phyloP scores from a whole-genome alignment of 108 stramenopile genomes.

The Skeletonema marinoi region DNA sequence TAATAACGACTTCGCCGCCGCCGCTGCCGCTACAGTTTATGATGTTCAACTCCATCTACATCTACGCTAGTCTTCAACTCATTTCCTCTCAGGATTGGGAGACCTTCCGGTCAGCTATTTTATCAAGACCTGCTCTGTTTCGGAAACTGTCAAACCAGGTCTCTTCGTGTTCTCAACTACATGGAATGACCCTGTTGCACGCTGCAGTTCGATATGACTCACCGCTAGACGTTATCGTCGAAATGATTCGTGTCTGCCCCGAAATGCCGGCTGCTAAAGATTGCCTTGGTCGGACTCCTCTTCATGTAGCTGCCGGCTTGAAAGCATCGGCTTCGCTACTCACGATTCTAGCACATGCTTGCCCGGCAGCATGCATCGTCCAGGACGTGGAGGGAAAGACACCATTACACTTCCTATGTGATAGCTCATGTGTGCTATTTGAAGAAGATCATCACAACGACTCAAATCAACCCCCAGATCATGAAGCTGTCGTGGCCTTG shows the following conservation, averaged over 20 bases:
- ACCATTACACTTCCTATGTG: conserved; percentile 65
- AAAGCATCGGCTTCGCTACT: conserved; percentile 57
- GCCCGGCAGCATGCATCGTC: conserved; percentile 54
- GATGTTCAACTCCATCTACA: too few species aligned
- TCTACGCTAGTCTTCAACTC: too few species aligned
- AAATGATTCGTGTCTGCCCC: conserved; percentile 58
- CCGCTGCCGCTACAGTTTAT: too few species aligned
- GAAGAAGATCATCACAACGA: neutral
- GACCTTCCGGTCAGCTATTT: too few species aligned
- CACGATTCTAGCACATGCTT: conserved; percentile 50
- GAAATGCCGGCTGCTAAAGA: conserved; percentile 60
- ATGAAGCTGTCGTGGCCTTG: neutral
- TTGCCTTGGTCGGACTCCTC: conserved; percentile 62
- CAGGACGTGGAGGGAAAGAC: conserved; percentile 67
- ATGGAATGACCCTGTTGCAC: conserved; percentile 12
- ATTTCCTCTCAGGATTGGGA: too few species aligned
- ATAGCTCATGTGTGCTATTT: conserved; percentile 18
- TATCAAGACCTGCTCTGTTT: too few species aligned
- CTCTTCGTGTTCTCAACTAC: neutral
- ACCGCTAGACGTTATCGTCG: conserved; percentile 30
- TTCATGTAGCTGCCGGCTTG: conserved; percentile 71
- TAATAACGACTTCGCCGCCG: too few species aligned
- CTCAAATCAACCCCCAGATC: neutral
- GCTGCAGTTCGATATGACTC: conserved; percentile 1
- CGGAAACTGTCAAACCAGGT: neutral